Evolutionary conservation across 805 yeast genomes (phyloP).

Genomic region (Phaffomyces opuntiae): DNA sequence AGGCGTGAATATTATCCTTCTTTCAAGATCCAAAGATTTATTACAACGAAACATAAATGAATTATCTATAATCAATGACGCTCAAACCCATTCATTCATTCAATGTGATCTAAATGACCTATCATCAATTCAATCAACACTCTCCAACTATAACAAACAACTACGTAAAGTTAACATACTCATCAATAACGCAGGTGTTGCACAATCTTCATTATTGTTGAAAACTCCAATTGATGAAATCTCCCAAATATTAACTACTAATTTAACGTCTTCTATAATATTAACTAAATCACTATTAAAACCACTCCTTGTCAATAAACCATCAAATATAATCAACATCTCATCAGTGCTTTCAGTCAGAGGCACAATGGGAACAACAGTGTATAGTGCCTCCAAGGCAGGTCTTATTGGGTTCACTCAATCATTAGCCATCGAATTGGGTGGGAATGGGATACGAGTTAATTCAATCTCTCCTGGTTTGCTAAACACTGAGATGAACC

Average conservation of each 20-base stretch:
- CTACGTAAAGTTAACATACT: slow-evolving; percentile 19
- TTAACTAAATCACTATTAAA: slow-evolving; percentile 45
- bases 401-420: slow-evolving; percentile 60
- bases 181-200: slow-evolving; percentile 48
- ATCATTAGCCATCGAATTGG: slow-evolving; percentile 53
- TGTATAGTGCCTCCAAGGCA: slow-evolving; percentile 65
- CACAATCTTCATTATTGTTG: slow-evolving; percentile 48
- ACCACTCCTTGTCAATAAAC: slow-evolving; percentile 39
- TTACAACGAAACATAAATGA: slow-evolving; percentile 25
- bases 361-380: slow-evolving; percentile 49
- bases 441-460: slow-evolving; percentile 45
- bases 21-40: slow-evolving; percentile 38
- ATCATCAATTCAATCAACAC: neutral
- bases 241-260: slow-evolving; percentile 40
- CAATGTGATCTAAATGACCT: slow-evolving; percentile 13
- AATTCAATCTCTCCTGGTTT: slow-evolving; percentile 68
- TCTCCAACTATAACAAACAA: neutral
- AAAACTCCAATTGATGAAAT: slow-evolving; percentile 37
- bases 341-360: slow-evolving; percentile 55
- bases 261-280: slow-evolving; percentile 55
- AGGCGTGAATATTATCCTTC: slow-evolving; percentile 47
- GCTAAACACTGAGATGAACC: slow-evolving; percentile 58
- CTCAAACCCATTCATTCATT: slow-evolving; percentile 15
- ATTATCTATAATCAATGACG: slow-evolving; percentile 3
- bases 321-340: slow-evolving; percentile 46